These are phyloP conservation scores for Diaporthe helianthi DNA, from an alignment of 2,329 filamentous ascomycete species.

Conservation along the genomic window DNA sequence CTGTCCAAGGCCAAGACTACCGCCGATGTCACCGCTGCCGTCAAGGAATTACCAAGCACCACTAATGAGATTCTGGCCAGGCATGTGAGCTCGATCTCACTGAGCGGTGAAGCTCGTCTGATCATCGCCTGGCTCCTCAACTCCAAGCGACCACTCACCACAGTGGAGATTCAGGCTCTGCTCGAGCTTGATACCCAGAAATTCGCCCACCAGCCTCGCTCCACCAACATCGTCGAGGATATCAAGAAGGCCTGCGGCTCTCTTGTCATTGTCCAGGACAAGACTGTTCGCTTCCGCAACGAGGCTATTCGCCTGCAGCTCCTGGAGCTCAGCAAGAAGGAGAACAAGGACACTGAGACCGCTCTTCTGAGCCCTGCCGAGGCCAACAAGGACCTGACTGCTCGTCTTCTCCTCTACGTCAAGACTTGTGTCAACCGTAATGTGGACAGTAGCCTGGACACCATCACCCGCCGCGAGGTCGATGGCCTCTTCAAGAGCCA, in stretches of 20 bases:
- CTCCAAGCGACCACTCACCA: conserved; percentile 35
- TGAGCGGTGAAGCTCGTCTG: conserved; percentile 33
- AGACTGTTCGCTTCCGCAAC: conserved; percentile 36
- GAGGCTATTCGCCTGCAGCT: conserved; percentile 35
- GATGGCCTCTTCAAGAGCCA: conserved; percentile 32
- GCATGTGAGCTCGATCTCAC: conserved; percentile 27
- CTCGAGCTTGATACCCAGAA: conserved; percentile 35
- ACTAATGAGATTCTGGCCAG: conserved; percentile 30
- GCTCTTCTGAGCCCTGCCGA: conserved; percentile 30
- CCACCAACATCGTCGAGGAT: conserved; percentile 35
- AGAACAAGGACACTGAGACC: conserved; percentile 34
- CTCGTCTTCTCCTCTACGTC: conserved; percentile 34
- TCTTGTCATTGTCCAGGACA: conserved; percentile 35
- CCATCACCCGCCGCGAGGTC: conserved; percentile 28
- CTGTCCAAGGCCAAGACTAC: conserved; percentile 31
- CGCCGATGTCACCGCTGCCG: conserved; percentile 22
- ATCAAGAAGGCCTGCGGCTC: conserved; percentile 35
- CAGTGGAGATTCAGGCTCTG: conserved; percentile 35
- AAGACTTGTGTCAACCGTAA: conserved; percentile 34
- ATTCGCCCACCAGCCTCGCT: conserved; percentile 33
- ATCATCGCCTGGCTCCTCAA: conserved; percentile 36
- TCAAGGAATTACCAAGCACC: conserved; percentile 33
- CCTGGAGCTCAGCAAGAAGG: conserved; percentile 35
- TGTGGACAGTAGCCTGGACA: conserved; percentile 34
- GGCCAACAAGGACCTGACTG: conserved; percentile 35